phyloP scores from a whole-genome alignment of 768 basidiomycete species.

The Hortiboletus flavorubellus region DNA sequence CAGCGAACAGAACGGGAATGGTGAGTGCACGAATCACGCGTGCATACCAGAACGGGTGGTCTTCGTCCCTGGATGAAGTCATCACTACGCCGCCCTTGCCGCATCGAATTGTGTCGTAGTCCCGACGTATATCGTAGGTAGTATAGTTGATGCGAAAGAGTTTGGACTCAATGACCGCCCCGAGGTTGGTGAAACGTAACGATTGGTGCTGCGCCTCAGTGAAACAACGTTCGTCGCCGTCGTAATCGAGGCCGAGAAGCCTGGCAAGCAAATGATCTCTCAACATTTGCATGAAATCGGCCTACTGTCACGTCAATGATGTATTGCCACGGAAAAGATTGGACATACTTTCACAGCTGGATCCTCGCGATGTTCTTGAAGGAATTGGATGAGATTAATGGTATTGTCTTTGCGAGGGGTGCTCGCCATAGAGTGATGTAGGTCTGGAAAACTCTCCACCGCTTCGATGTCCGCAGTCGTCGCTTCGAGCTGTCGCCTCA shows the following conservation, averaged over 20 bases:
- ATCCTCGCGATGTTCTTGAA: conserved; percentile 8
- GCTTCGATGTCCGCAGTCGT: too few species aligned
- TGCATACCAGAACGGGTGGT: conserved; percentile 16
- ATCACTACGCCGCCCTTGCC: conserved; percentile 6
- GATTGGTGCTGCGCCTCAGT: background rate
- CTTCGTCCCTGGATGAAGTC: background rate
- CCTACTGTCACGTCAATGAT: too few species aligned
- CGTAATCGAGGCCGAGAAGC: background rate
- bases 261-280: background rate
- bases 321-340: too few species aligned
- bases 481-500: background rate
- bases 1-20: too few species aligned
- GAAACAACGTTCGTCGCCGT: conserved; percentile 10
- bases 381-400: background rate
- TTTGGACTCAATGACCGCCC: background rate
- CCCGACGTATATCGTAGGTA: conserved; percentile 17
- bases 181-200: background rate
- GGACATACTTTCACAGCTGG: conserved; percentile 2
- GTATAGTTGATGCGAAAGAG: conserved; percentile 9
- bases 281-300: background rate
- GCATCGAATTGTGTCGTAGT: conserved; percentile 4
- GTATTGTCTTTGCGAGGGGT: background rate
- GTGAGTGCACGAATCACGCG: too few species aligned
- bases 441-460: too few species aligned
- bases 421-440: conserved; percentile 2